A percentile compares a stretch with the other conserved stretches of the same genome.
These are phyloP conservation scores for Mortierella sp. DNA, from an alignment of 371 early-diverging fungal genomes.

Conservation along the genomic window DNA sequence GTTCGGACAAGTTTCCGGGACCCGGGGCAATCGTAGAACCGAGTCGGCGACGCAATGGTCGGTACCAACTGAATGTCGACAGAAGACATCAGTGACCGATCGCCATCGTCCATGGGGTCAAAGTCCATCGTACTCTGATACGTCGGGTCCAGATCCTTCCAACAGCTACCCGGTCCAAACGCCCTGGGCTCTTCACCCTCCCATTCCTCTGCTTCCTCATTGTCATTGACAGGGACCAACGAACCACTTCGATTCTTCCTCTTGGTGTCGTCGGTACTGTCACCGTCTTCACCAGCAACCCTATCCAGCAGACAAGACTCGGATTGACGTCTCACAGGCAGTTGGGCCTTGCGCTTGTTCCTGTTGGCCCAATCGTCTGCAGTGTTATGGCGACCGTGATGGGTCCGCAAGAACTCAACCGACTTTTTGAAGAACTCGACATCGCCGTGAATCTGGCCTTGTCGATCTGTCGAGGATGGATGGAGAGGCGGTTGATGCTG, in stretches of 20 bases:
- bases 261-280: neutral
- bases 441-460: slow-evolving; percentile 3
- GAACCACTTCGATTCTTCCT: neutral
- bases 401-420: slow-evolving; percentile 33
- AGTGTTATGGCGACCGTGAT: slow-evolving; percentile 28
- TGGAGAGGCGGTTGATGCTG: neutral
- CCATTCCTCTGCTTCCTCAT: too few relatives aligned
- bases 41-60: slow-evolving; percentile 35
- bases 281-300: neutral
- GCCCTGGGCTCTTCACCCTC: slow-evolving; percentile 1
- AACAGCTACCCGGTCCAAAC: slow-evolving; percentile 22
- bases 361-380: slow-evolving; percentile 35
- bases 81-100: slow-evolving; percentile 32
- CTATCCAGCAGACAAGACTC: slow-evolving; percentile 31
- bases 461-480: neutral
- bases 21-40: slow-evolving; percentile 30
- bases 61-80: slow-evolving; percentile 32
- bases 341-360: slow-evolving; percentile 25
- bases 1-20: slow-evolving; percentile 18
- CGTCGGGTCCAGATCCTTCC: slow-evolving; percentile 24
- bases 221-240: neutral
- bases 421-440: slow-evolving; percentile 35
- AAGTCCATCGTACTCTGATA: slow-evolving; percentile 1
- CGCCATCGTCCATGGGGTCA: slow-evolving; percentile 10
- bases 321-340: slow-evolving; percentile 22